These are phyloP conservation scores for Pseudogymnoascus sp. DNA, from an alignment of 2,329 filamentous ascomycete genomes.

Conservation along the genomic window DNA sequence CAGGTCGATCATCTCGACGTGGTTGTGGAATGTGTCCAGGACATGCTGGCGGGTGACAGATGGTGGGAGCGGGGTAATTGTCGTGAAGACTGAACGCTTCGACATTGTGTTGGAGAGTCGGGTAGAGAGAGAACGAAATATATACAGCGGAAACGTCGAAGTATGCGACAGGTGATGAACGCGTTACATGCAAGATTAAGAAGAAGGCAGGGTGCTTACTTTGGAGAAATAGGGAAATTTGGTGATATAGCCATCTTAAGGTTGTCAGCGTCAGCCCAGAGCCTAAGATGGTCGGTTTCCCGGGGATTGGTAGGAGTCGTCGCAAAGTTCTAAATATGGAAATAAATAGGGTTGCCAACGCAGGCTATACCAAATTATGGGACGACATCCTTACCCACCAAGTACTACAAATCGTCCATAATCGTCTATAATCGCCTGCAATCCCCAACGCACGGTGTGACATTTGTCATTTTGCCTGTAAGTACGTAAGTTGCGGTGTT, in stretches of 20 bases:
- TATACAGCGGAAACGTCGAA: background rate
- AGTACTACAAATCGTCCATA: background rate
- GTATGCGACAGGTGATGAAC: background rate
- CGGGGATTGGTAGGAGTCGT: background rate
- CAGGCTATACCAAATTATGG: background rate
- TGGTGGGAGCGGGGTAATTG: conserved; percentile 66
- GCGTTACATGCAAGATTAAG: conserved; percentile 15
- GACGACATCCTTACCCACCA: background rate
- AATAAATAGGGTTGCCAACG: conserved; percentile 3
- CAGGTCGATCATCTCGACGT: conserved; percentile 76
- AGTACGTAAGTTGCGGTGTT: background rate
- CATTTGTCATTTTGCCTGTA: background rate
- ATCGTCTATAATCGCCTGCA: background rate
- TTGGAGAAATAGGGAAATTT: background rate
- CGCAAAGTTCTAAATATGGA: conserved; percentile 4
- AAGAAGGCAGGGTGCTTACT: background rate
- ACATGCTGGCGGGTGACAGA: conserved; percentile 62
- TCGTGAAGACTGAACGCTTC: conserved; percentile 65
- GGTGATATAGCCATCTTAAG: conserved; percentile 1
- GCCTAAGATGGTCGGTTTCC: background rate
- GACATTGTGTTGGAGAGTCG: conserved; percentile 44
- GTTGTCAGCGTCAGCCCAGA: background rate
- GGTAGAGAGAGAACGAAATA: background rate
- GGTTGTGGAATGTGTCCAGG: conserved; percentile 66
- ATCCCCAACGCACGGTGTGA: background rate